Evolutionary conservation across 805 yeast species (phyloP).

Genomic region (Lachancea sp.): DNA sequence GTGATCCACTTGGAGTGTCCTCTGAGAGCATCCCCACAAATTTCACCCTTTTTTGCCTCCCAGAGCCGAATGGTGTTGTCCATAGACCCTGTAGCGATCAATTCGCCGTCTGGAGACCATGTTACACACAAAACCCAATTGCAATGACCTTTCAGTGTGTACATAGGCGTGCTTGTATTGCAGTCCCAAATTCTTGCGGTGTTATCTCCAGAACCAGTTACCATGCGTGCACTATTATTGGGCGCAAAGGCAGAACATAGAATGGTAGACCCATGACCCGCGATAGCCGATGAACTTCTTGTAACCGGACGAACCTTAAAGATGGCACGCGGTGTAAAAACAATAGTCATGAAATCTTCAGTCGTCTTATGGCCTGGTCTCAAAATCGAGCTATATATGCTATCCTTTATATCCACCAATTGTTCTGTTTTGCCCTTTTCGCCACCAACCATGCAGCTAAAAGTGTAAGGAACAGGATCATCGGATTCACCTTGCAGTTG

Average conservation of each 20-base stretch:
- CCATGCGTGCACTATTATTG: conserved; percentile 73
- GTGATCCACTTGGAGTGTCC: conserved; percentile 93
- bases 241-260: conserved; percentile 93
- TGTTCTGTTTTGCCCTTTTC: conserved; percentile 34
- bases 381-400: conserved; percentile 71
- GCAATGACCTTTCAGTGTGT: conserved; percentile 73
- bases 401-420: conserved; percentile 66
- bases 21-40: conserved; percentile 61
- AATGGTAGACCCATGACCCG: conserved; percentile 94
- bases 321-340: conserved; percentile 90
- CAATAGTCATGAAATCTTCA: conserved; percentile 86
- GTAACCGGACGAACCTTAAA: conserved; percentile 91
- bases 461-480: conserved; percentile 87
- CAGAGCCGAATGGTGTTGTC: conserved; percentile 84
- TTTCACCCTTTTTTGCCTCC: conserved; percentile 71
- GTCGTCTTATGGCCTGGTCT: conserved; percentile 84
- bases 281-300: conserved; percentile 82
- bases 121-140: conserved; percentile 92
- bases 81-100: conserved; percentile 94
- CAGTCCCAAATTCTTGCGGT: conserved; percentile 98
- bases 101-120: conserved; percentile 88
- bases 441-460: conserved; percentile 54
- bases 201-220: conserved; percentile 93
- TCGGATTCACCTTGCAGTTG: conserved; percentile 63
- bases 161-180: conserved; percentile 84